Conservation (phyloP, 352 stramenopile species). For the Elongisporangium prolatum region DNA sequence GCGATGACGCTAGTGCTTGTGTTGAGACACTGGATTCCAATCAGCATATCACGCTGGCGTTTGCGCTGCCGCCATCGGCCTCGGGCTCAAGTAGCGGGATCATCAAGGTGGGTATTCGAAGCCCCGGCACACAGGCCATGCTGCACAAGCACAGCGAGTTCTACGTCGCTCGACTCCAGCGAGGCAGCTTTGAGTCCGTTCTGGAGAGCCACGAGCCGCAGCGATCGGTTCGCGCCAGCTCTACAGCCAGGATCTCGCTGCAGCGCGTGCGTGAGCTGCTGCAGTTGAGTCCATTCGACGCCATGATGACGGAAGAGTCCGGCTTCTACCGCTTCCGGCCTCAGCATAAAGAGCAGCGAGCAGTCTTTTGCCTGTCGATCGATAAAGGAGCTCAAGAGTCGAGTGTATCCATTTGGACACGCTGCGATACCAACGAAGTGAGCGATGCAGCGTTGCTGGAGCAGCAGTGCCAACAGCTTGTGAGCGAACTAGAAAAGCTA, state of each 20-base stretch:
- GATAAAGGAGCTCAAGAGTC: background rate
- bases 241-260: constrained; percentile 18
- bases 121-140: constrained; percentile 54
- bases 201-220: constrained; percentile 15
- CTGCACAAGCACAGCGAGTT: constrained; percentile 45
- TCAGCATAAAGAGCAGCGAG: background rate
- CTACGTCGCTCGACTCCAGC: constrained; percentile 39
- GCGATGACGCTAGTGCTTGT: constrained; percentile 11
- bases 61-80: background rate
- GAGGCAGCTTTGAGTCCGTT: constrained; percentile 20
- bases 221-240: constrained; percentile 11
- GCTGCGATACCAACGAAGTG: background rate
- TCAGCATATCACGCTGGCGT: background rate
- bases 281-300: constrained; percentile 48
- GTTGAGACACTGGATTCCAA: background rate
- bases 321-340: constrained; percentile 45
- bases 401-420: constrained; percentile 12
- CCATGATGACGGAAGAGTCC: constrained; percentile 32
- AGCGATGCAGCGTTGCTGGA: background rate
- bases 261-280: constrained; percentile 40
- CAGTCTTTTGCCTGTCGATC: constrained; percentile 29
- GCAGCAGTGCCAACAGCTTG: constrained; percentile 24
- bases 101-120: constrained; percentile 37
- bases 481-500: constrained; percentile 27
- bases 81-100: constrained; percentile 6